Conservation (phyloP, 2,329 filamentous ascomycete species). For the Fusarium sororula region DNA sequence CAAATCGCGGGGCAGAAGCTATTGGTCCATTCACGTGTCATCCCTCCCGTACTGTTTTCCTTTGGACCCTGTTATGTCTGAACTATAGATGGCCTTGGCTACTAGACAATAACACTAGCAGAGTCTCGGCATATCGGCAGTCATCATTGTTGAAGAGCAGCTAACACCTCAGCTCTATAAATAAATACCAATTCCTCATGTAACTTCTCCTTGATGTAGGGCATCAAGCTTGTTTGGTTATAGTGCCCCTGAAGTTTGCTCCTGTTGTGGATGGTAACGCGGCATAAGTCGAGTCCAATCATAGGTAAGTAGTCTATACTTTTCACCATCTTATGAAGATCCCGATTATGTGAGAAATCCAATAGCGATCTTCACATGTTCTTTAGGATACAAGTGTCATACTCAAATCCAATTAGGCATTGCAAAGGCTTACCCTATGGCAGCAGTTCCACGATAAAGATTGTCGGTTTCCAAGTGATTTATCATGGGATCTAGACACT, state of each 20-base stretch:
- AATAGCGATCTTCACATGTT: background rate
- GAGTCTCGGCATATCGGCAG: background rate
- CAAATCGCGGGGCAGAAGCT: slow-evolving; percentile 29
- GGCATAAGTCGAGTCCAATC: background rate
- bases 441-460: background rate
- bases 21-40: slow-evolving; percentile 22
- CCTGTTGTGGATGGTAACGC: background rate
- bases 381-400: background rate
- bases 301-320: background rate
- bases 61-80: background rate
- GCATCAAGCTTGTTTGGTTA: background rate
- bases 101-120: background rate
- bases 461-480: background rate
- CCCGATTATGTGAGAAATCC: too few species aligned
- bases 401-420: too few species aligned
- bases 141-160: background rate
- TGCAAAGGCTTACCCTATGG: background rate
- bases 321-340: background rate
- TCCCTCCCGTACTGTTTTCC: too few species aligned
- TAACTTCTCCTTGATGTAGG: background rate
- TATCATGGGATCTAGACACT: background rate
- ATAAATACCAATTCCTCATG: background rate
- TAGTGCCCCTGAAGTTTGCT: background rate
- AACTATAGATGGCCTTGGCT: slow-evolving; percentile 3
- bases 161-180: background rate